Base-by-base conservation (phyloP, 2,329 filamentous ascomycete genomes). In the Reticulascus tulasneorum region DNA sequence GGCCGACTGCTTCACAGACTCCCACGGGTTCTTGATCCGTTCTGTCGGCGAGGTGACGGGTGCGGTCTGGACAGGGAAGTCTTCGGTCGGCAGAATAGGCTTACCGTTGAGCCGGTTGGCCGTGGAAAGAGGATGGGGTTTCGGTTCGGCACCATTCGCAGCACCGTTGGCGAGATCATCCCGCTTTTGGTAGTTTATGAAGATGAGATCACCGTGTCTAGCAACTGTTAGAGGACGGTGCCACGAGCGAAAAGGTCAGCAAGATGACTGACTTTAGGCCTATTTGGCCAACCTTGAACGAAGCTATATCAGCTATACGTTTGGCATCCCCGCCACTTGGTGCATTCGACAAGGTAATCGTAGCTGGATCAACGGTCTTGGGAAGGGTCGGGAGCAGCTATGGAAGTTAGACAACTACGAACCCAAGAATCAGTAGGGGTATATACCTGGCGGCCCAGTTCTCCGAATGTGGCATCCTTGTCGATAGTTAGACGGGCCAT, bases 161-260 rank as follows among this genome's bases (percentile, higher is more conserved):
- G 53, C 45, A 25, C 45, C 53, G 35, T 56, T 55, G 25, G 54
- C 52, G 17, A 52, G 34, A 30, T 73, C 75, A 46, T 67, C 59
- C 35, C 74, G 67, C 51, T 85, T 76, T 49, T 82, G 67, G 64
- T 94, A 98, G 47, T 77, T 81, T 47, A 97, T 69, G 62, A 89
- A 98, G 46, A 98, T 79, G 55, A 95, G 79, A 55, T 95, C 89
- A 45, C 93, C 93, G 58, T 98, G 88, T 45, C 86, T 93, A 41
- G 24, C 23, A 5, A 6, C 19, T 29, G 45, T 59, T 38, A 56
- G 50, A 33, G 46, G 57, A 50, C 40, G 34, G 28, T 32, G 25
- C 18, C n/a, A 33, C 20, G 20, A 15, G 7, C 9, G 7, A 10
- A 16, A 9, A 13, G 5, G 9, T 10, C 10, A 26, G 20, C 12